A percentile compares a stretch with the other conserved stretches of the same genome.
These are phyloP conservation scores for Zopfia rhizophila DNA, from an alignment of 2,329 filamentous ascomycete genomes.

Conservation along the genomic window DNA sequence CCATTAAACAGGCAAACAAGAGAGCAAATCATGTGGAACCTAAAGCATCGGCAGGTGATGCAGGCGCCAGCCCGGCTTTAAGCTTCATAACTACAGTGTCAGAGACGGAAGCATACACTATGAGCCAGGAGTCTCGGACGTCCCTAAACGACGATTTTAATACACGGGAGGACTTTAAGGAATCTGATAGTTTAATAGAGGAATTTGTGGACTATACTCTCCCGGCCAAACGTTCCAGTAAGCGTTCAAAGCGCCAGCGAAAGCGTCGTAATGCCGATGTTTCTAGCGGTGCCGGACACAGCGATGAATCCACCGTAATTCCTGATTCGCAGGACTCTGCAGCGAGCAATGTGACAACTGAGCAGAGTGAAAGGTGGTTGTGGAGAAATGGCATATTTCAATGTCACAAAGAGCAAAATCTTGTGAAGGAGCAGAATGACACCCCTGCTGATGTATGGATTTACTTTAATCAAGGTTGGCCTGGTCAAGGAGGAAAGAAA, in stretches of 20 bases:
- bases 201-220: conserved; percentile 13
- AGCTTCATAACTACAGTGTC: conserved; percentile 11
- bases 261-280: conserved; percentile 26
- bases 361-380: conserved; percentile 12
- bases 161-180: conserved; percentile 4
- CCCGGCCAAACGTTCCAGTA: conserved; percentile 19
- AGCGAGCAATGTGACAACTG: conserved; percentile 4
- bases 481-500: conserved; percentile 11
- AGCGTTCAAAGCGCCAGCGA: conserved; percentile 14
- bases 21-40: background rate
- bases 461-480: conserved; percentile 12
- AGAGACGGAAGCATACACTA: conserved; percentile 12
- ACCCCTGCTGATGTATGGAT: conserved; percentile 11
- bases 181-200: conserved; percentile 12
- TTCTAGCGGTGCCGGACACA: conserved; percentile 4
- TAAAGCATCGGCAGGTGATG: background rate
- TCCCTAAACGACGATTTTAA: conserved; percentile 5
- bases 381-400: conserved; percentile 10
- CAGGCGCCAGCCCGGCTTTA: conserved; percentile 3
- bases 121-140: conserved; percentile 9
- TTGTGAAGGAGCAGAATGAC: conserved; percentile 14
- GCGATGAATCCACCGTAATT: conserved; percentile 4
- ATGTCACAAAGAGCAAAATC: no score
- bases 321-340: background rate
- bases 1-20: conserved; percentile 15